Base-by-base conservation (phyloP, 208 protist species). In the Leptomonas pyrrhocoris region DNA sequence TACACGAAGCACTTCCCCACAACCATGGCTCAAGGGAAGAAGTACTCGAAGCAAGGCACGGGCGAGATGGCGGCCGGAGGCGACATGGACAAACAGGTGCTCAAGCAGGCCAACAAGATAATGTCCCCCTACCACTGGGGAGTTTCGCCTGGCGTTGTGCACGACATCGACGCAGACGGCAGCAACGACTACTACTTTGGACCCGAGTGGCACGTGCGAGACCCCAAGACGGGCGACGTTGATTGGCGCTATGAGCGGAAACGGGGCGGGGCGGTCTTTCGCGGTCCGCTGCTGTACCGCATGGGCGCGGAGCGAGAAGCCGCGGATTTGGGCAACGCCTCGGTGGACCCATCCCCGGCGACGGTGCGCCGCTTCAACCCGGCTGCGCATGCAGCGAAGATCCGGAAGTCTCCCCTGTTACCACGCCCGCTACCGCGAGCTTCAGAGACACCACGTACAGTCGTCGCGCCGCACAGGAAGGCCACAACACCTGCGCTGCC, bases 161-260 rank as follows among this genome's bases (percentile, higher is more conserved):
- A 92, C 62, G 83, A 94, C 79, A 31, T 94, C 11, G 88, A 94
- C 59, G 82, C 73, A 3, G 90, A 96, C 59, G 90, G 90, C 38
- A 81, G 75, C 66, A 85, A 60, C 25, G 86, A 93, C 70, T 96
- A 94, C 81, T 83, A 92, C 43, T 72, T 80, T 23, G 66, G 86
- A 45, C 73, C 69, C n/a, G 27, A 57, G 21, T 91, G 81, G 77
- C 90, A 96, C 71, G 88, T 94, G 63, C 80, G 80, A 54, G 82
- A 96, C 57, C 86, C 89, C 43, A 60, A 73, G 27, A 94, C 90
- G 15, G 84, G 90, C 13, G 90, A 96, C 65, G 89, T 96, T 68
- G 90, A 96, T 68, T 96, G 88, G 85, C 84, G 88, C 28, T 94
- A 94, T 53, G 90, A 96, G 71, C 82, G 80, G 59, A 92, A 91